These are phyloP conservation scores for Dipodascopsis uninucleata DNA, from an alignment of 805 yeast species.

Conservation along the genomic window DNA sequence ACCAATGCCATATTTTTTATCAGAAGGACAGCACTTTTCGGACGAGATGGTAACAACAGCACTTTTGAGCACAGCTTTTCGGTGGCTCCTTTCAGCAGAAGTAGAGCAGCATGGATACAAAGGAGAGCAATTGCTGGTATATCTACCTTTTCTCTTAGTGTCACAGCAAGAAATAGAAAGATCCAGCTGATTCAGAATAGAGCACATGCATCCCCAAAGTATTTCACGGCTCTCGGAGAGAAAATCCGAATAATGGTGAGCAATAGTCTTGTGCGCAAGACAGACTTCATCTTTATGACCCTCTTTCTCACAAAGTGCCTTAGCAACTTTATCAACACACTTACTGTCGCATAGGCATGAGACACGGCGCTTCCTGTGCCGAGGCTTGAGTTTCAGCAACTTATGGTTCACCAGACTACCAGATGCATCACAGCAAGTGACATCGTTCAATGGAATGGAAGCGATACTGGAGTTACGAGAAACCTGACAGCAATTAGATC, in stretches of 20 bases:
- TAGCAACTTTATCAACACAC: slow-evolving; percentile 10
- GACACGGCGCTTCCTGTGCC: slow-evolving; percentile 3
- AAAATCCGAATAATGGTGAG: slow-evolving; percentile 15
- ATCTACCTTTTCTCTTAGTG: slow-evolving; percentile 1
- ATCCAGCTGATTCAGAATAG: slow-evolving; percentile 10
- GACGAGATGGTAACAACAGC: neutral
- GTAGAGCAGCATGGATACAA: slow-evolving; percentile 1
- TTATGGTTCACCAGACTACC: slow-evolving; percentile 2
- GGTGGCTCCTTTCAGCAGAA: neutral
- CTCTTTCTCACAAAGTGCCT: slow-evolving; percentile 14
- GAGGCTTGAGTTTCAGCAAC: slow-evolving; percentile 4
- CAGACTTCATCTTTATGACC: slow-evolving; percentile 9
- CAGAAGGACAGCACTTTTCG: neutral
- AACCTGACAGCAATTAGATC: too few relatives aligned
- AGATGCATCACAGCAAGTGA: too few relatives aligned
- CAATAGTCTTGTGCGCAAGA: slow-evolving; percentile 10
- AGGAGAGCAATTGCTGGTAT: neutral
- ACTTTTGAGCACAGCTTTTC: neutral
- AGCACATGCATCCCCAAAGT: slow-evolving; percentile 18
- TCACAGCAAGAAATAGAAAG: slow-evolving; percentile 6
- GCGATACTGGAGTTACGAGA: too few relatives aligned
- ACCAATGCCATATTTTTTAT: slow-evolving; percentile 2
- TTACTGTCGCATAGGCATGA: slow-evolving; percentile 15
- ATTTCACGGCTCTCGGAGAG: slow-evolving; percentile 8
- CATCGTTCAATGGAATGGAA: too few relatives aligned